Percentiles rank a stretch among this genome's conserved stretches.
Evolutionary conservation across 2,329 filamentous ascomycete genomes (phyloP).

Genomic region (Xylaria polymorpha): DNA sequence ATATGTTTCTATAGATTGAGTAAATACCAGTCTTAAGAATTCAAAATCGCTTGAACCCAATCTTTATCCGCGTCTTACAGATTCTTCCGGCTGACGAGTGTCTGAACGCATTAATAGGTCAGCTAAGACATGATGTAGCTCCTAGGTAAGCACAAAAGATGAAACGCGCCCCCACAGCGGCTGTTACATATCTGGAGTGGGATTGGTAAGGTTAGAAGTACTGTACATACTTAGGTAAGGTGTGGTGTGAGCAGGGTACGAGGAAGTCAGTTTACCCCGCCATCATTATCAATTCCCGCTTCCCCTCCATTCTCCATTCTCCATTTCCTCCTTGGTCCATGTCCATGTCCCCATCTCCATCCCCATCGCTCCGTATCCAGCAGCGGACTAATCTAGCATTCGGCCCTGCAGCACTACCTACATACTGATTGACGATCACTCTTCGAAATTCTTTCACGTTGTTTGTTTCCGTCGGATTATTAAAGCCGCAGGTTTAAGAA

Average conservation of each 20-base stretch:
- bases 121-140: background rate
- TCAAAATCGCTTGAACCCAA: background rate
- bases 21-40: background rate
- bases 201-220: background rate
- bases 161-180: slow-evolving; percentile 12
- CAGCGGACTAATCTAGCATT: slow-evolving; percentile 4
- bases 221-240: no score
- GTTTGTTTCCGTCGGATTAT: background rate
- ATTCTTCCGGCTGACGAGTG: background rate
- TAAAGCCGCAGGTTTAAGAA: background rate
- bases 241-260: no score
- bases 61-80: background rate
- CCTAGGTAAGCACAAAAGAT: slow-evolving; percentile 1
- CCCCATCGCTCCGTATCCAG: background rate
- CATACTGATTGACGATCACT: background rate
- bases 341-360: slow-evolving; percentile 5
- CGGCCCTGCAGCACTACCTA: slow-evolving; percentile 4
- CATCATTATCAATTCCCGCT: background rate
- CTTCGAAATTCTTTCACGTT: background rate
- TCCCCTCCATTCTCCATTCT: background rate
- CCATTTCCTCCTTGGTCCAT: background rate
- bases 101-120: background rate
- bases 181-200: background rate
- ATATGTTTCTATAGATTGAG: background rate
- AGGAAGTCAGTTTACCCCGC: slow-evolving; percentile 3